phyloP scores from a whole-genome alignment of 2,329 filamentous ascomycete species.

The Pseudogymnoascus sp. region DNA sequence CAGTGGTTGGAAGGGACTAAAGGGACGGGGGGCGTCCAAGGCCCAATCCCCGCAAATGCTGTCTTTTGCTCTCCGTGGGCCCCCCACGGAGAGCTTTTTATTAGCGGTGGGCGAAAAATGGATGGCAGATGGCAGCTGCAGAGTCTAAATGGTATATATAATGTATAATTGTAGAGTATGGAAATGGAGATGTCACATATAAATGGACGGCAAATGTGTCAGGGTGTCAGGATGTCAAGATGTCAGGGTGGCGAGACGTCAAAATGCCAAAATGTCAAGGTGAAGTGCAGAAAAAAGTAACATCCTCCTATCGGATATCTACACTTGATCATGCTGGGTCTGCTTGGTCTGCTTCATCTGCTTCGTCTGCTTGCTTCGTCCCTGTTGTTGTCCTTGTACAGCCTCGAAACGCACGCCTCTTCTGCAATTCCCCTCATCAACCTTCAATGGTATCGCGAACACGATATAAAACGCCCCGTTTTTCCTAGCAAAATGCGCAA shows the following conservation, averaged over 20 bases:
- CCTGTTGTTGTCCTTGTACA: conserved; percentile 1
- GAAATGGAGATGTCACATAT: not conserved
- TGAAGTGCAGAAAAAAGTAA: not conserved
- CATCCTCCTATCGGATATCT: not conserved
- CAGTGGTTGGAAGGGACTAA: conserved; percentile 1
- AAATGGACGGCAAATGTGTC: not conserved
- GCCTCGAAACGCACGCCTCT: not conserved
- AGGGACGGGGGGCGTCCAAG: not conserved
- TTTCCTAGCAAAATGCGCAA: conserved; percentile 7
- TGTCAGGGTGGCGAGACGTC: not conserved
- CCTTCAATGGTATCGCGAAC: conserved; percentile 8
- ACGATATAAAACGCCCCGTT: conserved; percentile 11
- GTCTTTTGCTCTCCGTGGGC: too few relatives aligned
- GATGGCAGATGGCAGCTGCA: not conserved
- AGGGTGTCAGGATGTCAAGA: not conserved
- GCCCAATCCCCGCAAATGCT: not conserved
- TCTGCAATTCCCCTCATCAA: conserved; percentile 4
- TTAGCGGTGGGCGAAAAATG: not conserved
- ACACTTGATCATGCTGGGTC: conserved; percentile 13
- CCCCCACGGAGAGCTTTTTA: not conserved
- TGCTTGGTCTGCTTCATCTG: conserved; percentile 19
- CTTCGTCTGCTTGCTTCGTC: conserved; percentile 17
- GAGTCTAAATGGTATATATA: not conserved
- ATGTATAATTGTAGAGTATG: not conserved
- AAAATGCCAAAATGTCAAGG: not conserved